Conservation (phyloP, 345 rosid species). For the Crucihimalaya himalaica region DNA sequence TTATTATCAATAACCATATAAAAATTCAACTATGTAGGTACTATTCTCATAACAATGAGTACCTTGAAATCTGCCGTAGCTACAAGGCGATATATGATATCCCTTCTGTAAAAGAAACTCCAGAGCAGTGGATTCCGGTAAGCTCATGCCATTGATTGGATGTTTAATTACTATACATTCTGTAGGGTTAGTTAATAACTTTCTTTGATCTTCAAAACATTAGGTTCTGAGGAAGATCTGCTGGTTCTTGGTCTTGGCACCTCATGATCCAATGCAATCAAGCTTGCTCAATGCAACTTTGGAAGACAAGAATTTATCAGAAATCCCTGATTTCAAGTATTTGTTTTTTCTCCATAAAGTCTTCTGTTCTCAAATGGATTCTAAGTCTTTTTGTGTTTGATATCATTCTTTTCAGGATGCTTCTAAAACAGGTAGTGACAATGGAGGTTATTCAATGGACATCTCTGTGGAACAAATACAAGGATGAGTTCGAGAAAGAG, state of each 20-base stretch:
- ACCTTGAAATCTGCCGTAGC: slow-evolving; percentile 94
- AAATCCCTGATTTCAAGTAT: slow-evolving; percentile 83
- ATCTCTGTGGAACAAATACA: slow-evolving; percentile 79
- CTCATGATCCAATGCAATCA: slow-evolving; percentile 91
- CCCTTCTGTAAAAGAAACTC: slow-evolving; percentile 74
- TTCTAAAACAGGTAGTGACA: slow-evolving; percentile 85
- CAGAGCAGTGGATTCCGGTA: slow-evolving; percentile 84
- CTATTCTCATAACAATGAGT: slow-evolving; percentile 79
- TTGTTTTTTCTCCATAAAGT: not conserved
- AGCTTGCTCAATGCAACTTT: slow-evolving; percentile 84
- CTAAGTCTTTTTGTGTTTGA: not conserved
- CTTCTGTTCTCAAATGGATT: not conserved
- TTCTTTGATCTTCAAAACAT: slow-evolving; percentile 12
- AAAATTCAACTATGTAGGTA: slow-evolving; percentile 59
- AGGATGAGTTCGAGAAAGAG: slow-evolving; percentile 88
- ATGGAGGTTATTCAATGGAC: slow-evolving; percentile 99
- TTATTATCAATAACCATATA: not conserved
- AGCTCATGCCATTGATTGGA: slow-evolving; percentile 17
- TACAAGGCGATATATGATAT: slow-evolving; percentile 95
- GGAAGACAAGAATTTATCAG: slow-evolving; percentile 80
- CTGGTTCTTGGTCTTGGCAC: slow-evolving; percentile 84
- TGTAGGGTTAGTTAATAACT: not conserved
- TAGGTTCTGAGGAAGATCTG: slow-evolving; percentile 87
- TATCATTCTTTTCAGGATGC: slow-evolving; percentile 49
- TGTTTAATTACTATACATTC: not conserved